Percentiles rank a stretch among this genome's conserved stretches.
phyloP scores from a whole-genome alignment of 2,329 filamentous ascomycete genomes.

The Stagonosporopsis chrysanthemi region DNA sequence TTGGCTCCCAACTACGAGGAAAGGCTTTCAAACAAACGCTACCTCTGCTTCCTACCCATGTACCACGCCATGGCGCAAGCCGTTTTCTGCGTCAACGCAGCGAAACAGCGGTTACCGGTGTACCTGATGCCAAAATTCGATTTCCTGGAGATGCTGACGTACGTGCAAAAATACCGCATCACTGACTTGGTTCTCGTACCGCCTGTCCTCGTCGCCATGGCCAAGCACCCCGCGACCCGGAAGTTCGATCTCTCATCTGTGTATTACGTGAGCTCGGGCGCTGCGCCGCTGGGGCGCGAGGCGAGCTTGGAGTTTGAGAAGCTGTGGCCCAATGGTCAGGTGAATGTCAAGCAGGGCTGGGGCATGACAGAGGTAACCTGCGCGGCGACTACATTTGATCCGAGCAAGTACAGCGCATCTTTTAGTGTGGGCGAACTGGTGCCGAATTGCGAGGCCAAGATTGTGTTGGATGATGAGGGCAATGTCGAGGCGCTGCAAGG shows the following conservation, averaged over 20 bases:
- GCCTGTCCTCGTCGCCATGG: constrained; percentile 75
- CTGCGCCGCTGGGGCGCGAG: constrained; percentile 66
- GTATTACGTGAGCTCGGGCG: constrained; percentile 67
- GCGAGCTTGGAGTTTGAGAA: constrained; percentile 62
- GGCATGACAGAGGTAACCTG: constrained; percentile 88
- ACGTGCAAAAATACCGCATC: constrained; percentile 73
- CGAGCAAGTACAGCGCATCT: constrained; percentile 54
- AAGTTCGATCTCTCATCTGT: constrained; percentile 74
- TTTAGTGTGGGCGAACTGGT: constrained; percentile 70
- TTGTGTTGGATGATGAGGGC: constrained; percentile 67
- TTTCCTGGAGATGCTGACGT: constrained; percentile 73
- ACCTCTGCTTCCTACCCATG: constrained; percentile 74
- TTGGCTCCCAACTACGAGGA: constrained; percentile 59
- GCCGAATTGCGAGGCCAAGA: constrained; percentile 72
- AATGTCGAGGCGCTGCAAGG: constrained; percentile 57
- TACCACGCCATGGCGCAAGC: constrained; percentile 67
- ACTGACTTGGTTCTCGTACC: constrained; percentile 73
- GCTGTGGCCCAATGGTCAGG: constrained; percentile 58
- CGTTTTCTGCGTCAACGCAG: constrained; percentile 68
- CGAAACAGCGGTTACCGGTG: constrained; percentile 67
- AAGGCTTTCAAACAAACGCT: constrained; percentile 52
- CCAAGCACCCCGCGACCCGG: constrained; percentile 71
- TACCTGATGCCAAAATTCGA: constrained; percentile 84
- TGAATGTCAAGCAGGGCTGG: constrained; percentile 76
- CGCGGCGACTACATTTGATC: constrained; percentile 70